These are phyloP conservation scores for Magnolia changhungtana DNA, from an alignment of 164 flowering plant genomes.

Conservation along the genomic window DNA sequence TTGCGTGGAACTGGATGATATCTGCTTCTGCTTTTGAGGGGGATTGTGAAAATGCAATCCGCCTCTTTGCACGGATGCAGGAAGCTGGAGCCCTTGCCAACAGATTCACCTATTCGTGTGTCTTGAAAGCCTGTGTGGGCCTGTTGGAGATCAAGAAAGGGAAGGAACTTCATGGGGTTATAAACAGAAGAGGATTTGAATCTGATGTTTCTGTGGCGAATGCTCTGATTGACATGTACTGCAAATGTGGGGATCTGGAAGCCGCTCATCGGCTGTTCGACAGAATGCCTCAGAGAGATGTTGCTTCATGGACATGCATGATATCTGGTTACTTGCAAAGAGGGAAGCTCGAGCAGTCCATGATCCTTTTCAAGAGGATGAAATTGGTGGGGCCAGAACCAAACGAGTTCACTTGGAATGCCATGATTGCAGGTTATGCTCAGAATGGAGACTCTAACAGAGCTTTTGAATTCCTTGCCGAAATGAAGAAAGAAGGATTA, in stretches of 20 bases:
- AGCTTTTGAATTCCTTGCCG: conserved; percentile 30
- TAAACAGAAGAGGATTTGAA: conserved; percentile 32
- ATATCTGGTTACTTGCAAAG: conserved; percentile 48
- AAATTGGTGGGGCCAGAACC: conserved; percentile 42
- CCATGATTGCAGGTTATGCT: conserved; percentile 23
- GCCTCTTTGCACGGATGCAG: conserved; percentile 40
- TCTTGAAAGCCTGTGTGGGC: conserved; percentile 63
- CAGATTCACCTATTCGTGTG: conserved; percentile 45
- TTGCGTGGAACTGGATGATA: conserved; percentile 37
- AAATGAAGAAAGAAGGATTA: conserved; percentile 50
- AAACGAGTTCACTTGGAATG: conserved; percentile 60
- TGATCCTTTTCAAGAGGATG: conserved; percentile 24
- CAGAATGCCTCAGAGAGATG: conserved; percentile 33
- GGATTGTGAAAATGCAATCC: conserved; percentile 14
- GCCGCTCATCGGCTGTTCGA: conserved; percentile 53
- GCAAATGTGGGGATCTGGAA: conserved; percentile 44
- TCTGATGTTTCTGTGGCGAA: conserved; percentile 40
- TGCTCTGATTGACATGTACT: conserved; percentile 58
- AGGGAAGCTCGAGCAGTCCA: conserved; percentile 23
- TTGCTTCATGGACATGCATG: conserved; percentile 65
- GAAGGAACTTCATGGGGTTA: conserved; percentile 23
- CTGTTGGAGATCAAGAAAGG: conserved; percentile 55
- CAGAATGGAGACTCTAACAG: conserved; percentile 34
- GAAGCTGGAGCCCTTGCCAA: conserved; percentile 33
- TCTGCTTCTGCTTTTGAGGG: conserved; percentile 26